Evolutionary conservation across 2,329 filamentous ascomycete genomes (phyloP), one percentile per base, ranked within the genome.

Genomic region (Exophiala mesophila): DNA sequence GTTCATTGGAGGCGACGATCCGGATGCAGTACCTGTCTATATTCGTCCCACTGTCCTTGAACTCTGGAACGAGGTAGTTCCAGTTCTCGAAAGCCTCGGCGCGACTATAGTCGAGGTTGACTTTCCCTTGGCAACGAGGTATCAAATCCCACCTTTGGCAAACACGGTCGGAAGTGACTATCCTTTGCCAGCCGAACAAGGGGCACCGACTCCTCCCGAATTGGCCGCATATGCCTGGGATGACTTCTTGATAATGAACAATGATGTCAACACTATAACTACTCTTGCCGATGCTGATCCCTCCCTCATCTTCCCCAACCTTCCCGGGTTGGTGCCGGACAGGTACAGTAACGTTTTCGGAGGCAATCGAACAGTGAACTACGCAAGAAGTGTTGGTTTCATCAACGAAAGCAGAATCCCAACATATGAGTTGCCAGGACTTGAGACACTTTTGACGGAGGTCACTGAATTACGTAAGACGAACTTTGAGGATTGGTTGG

Each of bases 201-300:
- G 12, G 36, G 17, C 37, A 45, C n/a, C 40, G 40, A 31, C 62
- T 68, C 20, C 59, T 28, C 62, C 68, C 20, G 59, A 67, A 15
- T 59, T 76, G 1, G 67, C 74, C 3, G 69, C 72, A 1, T 67
- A 70, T 50, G 64, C 68, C 0, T 77, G 73, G 73, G 66, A 76
- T 60, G 33, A 67, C 63, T 45, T 68, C 63, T 2, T 59, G 53
- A 5, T 63, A 62, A 43, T 67, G 66, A 37, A 68, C 61, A 34
- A 67, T 66, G 12, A 68, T 57, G 37, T 65, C 64, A 39, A 67
- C 55, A 29, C 66, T 61, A 63, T 13, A 9, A 29, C 17, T 19
- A 15, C 21, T 26, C 58, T 76, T 4, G 52, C 59, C 0, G 55
- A 57, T 7, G 66, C 74, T 2, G 64, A 76, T 34, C 55, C 57